Evolutionary conservation across 805 yeast genomes (phyloP).

Genomic region (Saccharomyces cerevisiae): DNA sequence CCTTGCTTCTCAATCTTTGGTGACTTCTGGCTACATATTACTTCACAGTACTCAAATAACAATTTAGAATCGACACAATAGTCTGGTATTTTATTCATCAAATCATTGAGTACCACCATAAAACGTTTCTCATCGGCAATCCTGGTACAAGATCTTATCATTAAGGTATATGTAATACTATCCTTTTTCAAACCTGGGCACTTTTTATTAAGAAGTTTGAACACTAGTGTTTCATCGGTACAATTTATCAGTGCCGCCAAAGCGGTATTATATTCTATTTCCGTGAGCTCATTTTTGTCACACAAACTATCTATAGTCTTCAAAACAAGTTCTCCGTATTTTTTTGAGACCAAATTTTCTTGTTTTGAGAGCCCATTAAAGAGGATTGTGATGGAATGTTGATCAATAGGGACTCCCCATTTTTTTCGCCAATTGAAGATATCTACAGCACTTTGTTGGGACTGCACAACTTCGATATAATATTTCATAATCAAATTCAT

Average conservation of each 20-base stretch:
- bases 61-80: conserved; percentile 17
- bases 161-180: conserved; percentile 19
- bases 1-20: conserved; percentile 14
- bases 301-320: conserved; percentile 29
- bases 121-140: conserved; percentile 14
- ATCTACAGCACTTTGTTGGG: conserved; percentile 42
- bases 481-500: conserved; percentile 54
- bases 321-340: conserved; percentile 30
- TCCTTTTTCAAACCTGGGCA: conserved; percentile 14
- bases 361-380: conserved; percentile 38
- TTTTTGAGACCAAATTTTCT: conserved; percentile 24
- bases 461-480: conserved; percentile 35
- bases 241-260: conserved; percentile 39
- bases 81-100: conserved; percentile 15
- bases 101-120: conserved; percentile 10
- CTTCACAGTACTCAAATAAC: conserved; percentile 16
- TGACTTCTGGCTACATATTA: neutral
- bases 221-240: conserved; percentile 31
- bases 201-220: conserved; percentile 32
- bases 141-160: conserved; percentile 17
- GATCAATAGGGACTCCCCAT: conserved; percentile 49
- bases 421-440: conserved; percentile 49
- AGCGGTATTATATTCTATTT: conserved; percentile 40
- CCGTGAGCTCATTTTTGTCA: conserved; percentile 28
- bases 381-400: conserved; percentile 39